Base-by-base conservation (phyloP, 495 filamentous ascomycete genomes). In the Neurospora terricola region DNA sequence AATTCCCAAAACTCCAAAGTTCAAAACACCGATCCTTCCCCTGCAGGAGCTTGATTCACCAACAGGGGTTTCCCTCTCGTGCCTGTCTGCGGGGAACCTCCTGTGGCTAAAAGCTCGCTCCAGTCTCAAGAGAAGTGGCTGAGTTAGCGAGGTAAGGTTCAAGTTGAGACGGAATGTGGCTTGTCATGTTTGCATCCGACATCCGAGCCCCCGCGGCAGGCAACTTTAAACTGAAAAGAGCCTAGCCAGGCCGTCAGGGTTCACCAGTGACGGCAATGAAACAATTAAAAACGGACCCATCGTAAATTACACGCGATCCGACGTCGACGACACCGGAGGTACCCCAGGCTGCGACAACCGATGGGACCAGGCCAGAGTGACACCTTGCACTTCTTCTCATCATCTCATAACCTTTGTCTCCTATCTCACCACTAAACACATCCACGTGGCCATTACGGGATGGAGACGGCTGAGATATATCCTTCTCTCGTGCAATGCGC, bases 401-500 rank as follows among this genome's bases (percentile, higher is more conserved):
- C 54, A 16, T 30, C 11, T 62, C 54, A 62, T 11, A 8, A 62
- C 23, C 12, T 16, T 30, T 1, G 23, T 62, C 54, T 62, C 54
- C 54, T 30, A 30, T 62, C 23, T 66, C 54, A 66, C 14, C 23
- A 66, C 27, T 27, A 66, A 18, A 14, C 48, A 59, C n/a, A 59
- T 59, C 48, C 48, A 54, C 18, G 70, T 73, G 73, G 71, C 71
- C 71, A 71, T 71, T 66, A 43, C 66, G 73, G 72, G 71, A 80
- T 80, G 76, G 76, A 80, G 76, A 82, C 78, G 94, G 86, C 90
- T 77, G 91, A 96, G 71, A 78, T 91, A 66, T 94, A 94, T 80
- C 94, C 94, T 62, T 91, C 93, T 70, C 87, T 97, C 83, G 84
- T 89, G 77, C 94, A 99, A 84, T 94, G 91, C 85, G 93, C 93